Conservation (phyloP, 495 filamentous ascomycete genomes). For the Trichoderma gamsii region DNA sequence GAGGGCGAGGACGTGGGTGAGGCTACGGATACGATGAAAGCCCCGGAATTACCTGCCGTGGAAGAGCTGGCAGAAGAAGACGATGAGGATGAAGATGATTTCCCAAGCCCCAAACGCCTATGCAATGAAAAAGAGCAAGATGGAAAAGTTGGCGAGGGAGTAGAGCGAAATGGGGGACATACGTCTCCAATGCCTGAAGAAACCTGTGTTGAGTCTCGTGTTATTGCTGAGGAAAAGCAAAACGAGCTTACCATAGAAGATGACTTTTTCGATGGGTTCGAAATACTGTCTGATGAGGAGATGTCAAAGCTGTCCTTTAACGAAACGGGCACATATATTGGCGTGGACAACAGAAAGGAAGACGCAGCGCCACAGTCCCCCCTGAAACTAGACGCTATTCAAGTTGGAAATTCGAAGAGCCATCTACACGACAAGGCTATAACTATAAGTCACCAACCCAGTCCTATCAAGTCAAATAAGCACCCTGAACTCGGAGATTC, state of each 20-base stretch:
- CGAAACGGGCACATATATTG: neutral
- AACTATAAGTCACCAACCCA: neutral
- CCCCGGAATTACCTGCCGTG: neutral
- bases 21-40: neutral
- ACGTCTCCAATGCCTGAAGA: neutral
- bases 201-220: neutral
- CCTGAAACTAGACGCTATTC: neutral
- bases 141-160: neutral
- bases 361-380: neutral
- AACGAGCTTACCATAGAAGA: slow-evolving; percentile 16
- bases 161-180: neutral
- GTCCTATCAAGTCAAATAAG: neutral
- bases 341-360: neutral
- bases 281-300: neutral
- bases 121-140: neutral
- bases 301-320: neutral
- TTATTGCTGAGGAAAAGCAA: slow-evolving; percentile 18
- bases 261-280: slow-evolving; percentile 19
- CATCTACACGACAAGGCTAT: neutral
- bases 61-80: slow-evolving; percentile 19
- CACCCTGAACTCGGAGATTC: neutral
- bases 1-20: slow-evolving; percentile 13
- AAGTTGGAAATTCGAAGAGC: neutral
- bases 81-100: neutral
- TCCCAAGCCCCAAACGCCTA: neutral